A percentile compares a stretch with the other conserved stretches of the same genome.
Conservation (phyloP, 331 rosid genomes). For the Stylosanthes scabra region DNA sequence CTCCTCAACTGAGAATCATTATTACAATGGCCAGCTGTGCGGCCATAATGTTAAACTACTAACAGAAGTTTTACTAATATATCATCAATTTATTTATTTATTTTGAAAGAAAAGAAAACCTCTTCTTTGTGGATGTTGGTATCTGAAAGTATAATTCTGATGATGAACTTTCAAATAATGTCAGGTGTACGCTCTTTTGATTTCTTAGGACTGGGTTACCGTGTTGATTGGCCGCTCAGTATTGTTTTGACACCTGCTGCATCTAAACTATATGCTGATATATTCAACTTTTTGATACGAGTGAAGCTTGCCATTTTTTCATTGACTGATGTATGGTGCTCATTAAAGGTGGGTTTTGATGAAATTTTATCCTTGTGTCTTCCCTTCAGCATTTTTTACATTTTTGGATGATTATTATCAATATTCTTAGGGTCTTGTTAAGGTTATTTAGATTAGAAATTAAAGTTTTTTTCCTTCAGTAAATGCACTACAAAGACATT, state of each 20-base stretch:
- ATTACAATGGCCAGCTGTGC: constrained; percentile 3
- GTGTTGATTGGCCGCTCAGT: constrained; percentile 90
- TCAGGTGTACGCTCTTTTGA: constrained; percentile 93
- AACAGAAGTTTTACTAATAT: not conserved
- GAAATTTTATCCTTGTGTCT: constrained; percentile 1
- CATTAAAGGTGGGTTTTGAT: constrained; percentile 74
- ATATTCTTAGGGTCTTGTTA: too few relatives aligned
- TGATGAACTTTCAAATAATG: constrained; percentile 38
- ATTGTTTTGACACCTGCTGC: constrained; percentile 86
- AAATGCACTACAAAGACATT: too few relatives aligned
- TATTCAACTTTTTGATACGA: constrained; percentile 93
- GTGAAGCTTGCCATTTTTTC: constrained; percentile 88
- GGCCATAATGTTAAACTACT: not conserved
- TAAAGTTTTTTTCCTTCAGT: too few relatives aligned
- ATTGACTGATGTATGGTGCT: constrained; percentile 85
- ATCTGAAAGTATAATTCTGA: constrained; percentile 30
- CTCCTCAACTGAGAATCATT: too few relatives aligned
- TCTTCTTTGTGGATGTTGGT: not conserved
- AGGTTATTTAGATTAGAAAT: too few relatives aligned
- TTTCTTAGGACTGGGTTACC: constrained; percentile 94
- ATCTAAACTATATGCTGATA: constrained; percentile 78
- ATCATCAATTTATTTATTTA: constrained; percentile 4
- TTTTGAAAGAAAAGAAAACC: not conserved
- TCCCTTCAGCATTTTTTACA: not conserved
- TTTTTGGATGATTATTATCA: too few relatives aligned